Conservation (phyloP, 768 basidiomycete genomes). For the Naganishia antarctica region DNA sequence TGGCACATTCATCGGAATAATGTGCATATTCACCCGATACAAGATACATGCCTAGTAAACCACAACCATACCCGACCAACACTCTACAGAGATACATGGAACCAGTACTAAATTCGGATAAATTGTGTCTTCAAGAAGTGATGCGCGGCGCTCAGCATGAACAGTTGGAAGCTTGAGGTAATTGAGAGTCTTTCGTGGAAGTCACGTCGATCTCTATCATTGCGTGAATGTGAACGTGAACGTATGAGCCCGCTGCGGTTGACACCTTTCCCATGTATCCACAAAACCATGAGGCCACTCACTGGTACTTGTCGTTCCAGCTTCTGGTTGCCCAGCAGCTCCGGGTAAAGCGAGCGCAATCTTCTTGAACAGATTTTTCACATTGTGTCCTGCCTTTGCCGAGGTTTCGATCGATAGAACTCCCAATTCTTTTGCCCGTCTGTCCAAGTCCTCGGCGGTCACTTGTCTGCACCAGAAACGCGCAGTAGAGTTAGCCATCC, state of each 20-base stretch:
- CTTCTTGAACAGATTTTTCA: conserved; percentile 98
- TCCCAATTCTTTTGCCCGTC: conserved; percentile 78
- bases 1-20: too few species aligned
- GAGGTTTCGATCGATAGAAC: conserved; percentile 99
- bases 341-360: conserved; percentile 97
- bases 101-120: too few species aligned
- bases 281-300: neutral
- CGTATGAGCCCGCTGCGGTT: too few species aligned
- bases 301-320: conserved; percentile 49
- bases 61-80: neutral
- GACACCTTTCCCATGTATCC: neutral
- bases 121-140: too few species aligned
- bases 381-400: conserved; percentile 98
- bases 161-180: conserved; percentile 83
- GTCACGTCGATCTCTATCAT: conserved; percentile 84
- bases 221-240: neutral
- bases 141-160: conserved; percentile 61
- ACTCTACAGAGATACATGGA: neutral
- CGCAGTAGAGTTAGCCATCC: neutral
- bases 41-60: neutral
- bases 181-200: conserved; percentile 60
- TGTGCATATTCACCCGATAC: too few species aligned
- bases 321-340: conserved; percentile 67
- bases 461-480: conserved; percentile 66
- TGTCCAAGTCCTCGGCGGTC: conserved; percentile 93